Percentiles rank a stretch among this genome's conserved stretches.
Conservation (phyloP, 805 yeast genomes). For the Scheffersomyces ergatensis region DNA sequence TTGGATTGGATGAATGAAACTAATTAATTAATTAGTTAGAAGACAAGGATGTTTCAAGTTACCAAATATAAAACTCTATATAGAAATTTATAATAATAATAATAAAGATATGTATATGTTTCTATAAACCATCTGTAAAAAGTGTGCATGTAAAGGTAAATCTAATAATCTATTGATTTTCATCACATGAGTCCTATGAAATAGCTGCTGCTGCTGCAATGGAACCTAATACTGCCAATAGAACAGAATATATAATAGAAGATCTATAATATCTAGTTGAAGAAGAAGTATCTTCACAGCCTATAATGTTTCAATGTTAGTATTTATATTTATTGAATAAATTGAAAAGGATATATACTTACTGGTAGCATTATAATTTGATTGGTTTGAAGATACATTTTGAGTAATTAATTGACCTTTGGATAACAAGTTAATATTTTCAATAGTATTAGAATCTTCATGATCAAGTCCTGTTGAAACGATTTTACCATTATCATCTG, state of each 20-base stretch:
- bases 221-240: background rate
- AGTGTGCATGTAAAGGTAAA: too few relatives aligned
- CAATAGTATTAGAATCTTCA: background rate
- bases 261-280: background rate
- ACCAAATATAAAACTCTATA: background rate
- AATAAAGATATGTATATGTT: background rate
- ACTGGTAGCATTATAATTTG: background rate
- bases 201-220: background rate
- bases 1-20: slow-evolving; percentile 85
- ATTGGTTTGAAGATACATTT: background rate
- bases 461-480: background rate
- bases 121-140: background rate
- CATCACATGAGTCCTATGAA: background rate
- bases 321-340: too few relatives aligned
- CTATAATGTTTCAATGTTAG: too few relatives aligned
- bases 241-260: background rate
- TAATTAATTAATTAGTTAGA: slow-evolving; percentile 1
- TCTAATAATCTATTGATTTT: too few relatives aligned
- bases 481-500: too few relatives aligned
- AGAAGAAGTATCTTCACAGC: background rate
- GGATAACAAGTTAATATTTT: background rate
- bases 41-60: background rate
- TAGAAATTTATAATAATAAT: background rate
- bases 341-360: background rate
- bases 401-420: background rate